Conservation (phyloP, 805 yeast species). For the Kazachstania taianensis region DNA sequence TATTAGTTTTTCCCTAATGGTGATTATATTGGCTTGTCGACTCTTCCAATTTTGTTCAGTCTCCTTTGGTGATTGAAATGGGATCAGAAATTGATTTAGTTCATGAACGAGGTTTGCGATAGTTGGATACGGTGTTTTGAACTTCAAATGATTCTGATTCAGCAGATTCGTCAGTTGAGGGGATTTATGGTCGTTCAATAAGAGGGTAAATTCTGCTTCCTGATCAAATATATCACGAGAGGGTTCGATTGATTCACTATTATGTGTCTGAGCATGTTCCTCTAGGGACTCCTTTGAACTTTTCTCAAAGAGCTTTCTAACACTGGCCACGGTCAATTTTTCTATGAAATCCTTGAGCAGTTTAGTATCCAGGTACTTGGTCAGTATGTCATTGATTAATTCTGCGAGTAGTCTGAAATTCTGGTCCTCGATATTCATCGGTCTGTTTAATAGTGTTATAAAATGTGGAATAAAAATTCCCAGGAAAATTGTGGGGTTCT, state of each 20-base stretch:
- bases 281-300: background rate
- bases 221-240: conserved; percentile 10
- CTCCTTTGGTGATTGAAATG: conserved; percentile 60
- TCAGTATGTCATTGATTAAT: conserved; percentile 20
- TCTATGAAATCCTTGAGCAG: conserved; percentile 3
- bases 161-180: conserved; percentile 9
- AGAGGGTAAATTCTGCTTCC: conserved; percentile 15
- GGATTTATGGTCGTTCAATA: conserved; percentile 11
- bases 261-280: background rate
- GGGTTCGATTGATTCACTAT: background rate
- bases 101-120: conserved; percentile 18
- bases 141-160: conserved; percentile 1
- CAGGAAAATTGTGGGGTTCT: conserved; percentile 24
- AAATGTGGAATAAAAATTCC: conserved; percentile 27
- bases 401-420: conserved; percentile 13
- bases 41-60: conserved; percentile 79
- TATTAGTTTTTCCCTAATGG: conserved; percentile 40
- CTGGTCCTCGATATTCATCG: conserved; percentile 11
- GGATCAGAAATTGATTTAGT: conserved; percentile 20
- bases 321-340: background rate
- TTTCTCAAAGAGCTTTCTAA: background rate
- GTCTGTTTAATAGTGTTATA: conserved; percentile 25
- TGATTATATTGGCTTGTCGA: conserved; percentile 54
- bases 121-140: conserved; percentile 3
- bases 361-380: conserved; percentile 12